A percentile compares a stretch with the other conserved stretches of the same genome.
Conservation (phyloP, 345 rosid genomes). For the Sonneratia alba region DNA sequence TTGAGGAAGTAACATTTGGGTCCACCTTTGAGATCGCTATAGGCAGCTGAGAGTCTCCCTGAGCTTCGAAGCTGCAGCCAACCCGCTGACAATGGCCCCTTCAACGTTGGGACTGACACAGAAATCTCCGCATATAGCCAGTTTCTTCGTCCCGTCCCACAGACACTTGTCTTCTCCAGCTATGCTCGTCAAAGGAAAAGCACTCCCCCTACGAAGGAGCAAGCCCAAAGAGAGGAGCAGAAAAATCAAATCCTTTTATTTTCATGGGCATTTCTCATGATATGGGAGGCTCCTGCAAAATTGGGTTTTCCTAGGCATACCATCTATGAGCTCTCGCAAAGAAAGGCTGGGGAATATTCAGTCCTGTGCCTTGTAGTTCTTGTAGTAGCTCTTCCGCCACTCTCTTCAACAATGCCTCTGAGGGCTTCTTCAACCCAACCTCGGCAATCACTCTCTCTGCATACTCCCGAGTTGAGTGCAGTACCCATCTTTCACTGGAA, state of each 20-base stretch:
- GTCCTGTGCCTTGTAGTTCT: slow-evolving; percentile 53
- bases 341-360: slow-evolving; percentile 44
- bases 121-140: slow-evolving; percentile 79
- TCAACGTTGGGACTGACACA: slow-evolving; percentile 71
- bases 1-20: background rate
- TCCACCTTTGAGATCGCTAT: background rate
- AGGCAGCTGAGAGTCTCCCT: slow-evolving; percentile 31
- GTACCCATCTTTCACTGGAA: slow-evolving; percentile 69
- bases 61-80: slow-evolving; percentile 66
- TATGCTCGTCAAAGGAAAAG: slow-evolving; percentile 65
- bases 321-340: slow-evolving; percentile 85
- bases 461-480: slow-evolving; percentile 63
- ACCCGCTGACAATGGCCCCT: slow-evolving; percentile 77
- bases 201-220: slow-evolving; percentile 57
- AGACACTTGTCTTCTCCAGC: slow-evolving; percentile 65
- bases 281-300: background rate
- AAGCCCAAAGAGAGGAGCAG: background rate
- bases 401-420: slow-evolving; percentile 36
- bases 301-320: slow-evolving; percentile 21
- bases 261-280: too few relatives aligned
- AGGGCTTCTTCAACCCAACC: slow-evolving; percentile 58
- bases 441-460: slow-evolving; percentile 44
- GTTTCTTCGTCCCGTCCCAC: slow-evolving; percentile 47
- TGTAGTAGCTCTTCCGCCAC: slow-evolving; percentile 58
- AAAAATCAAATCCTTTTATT: background rate